These are phyloP conservation scores for Trichoderma cornu-damae DNA, from an alignment of 2,329 filamentous ascomycete species.

Conservation along the genomic window DNA sequence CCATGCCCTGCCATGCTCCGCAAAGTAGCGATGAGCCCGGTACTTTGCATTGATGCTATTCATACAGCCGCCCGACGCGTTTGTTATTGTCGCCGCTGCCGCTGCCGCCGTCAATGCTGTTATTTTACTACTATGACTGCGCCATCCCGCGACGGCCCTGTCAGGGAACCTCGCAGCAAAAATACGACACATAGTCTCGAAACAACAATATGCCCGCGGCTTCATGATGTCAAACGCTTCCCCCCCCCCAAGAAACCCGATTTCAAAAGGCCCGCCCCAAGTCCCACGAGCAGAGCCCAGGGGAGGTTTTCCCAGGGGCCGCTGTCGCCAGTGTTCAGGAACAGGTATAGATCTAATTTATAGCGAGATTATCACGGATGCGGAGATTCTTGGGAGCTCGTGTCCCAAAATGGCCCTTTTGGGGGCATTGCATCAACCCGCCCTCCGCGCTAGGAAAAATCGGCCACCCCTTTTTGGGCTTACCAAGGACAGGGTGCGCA, in stretches of 20 bases:
- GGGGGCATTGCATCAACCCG: slow-evolving; percentile 12
- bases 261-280: slow-evolving; percentile 11
- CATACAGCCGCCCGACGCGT: background rate
- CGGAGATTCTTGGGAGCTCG: slow-evolving; percentile 26
- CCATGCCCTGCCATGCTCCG: background rate
- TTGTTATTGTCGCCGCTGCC: background rate
- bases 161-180: no score
- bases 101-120: no score
- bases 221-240: background rate
- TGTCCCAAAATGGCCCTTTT: slow-evolving; percentile 32
- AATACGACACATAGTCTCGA: background rate
- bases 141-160: background rate
- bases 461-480: slow-evolving; percentile 11
- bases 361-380: slow-evolving; percentile 15
- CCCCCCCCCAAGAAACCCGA: slow-evolving; percentile 6
- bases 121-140: no score
- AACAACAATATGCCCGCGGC: slow-evolving; percentile 1
- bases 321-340: slow-evolving; percentile 1
- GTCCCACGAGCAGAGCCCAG: background rate
- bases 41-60: background rate
- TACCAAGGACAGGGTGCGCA: no score
- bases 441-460: background rate
- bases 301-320: background rate
- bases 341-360: slow-evolving; percentile 16
- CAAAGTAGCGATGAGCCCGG: background rate